Conservation (phyloP, 306 rosid species). For the Nissolia schottii region DNA sequence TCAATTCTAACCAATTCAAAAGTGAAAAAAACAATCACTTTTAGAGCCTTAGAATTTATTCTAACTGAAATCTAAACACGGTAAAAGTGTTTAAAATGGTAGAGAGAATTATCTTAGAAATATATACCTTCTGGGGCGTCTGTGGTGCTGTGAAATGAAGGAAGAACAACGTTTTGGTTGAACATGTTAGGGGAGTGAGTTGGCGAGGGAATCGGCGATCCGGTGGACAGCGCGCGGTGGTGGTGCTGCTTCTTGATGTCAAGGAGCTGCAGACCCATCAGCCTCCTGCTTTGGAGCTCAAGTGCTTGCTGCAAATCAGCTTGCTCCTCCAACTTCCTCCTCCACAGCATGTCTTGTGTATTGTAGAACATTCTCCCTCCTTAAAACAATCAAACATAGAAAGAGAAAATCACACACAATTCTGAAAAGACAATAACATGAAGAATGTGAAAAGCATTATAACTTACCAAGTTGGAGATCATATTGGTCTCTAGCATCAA, state of each 20-base stretch:
- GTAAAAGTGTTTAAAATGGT: neutral
- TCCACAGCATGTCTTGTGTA: constrained; percentile 79
- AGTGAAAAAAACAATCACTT: no score
- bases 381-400: constrained; percentile 8
- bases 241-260: constrained; percentile 88
- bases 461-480: constrained; percentile 88
- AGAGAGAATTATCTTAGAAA: neutral
- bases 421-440: neutral
- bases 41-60: no score
- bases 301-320: constrained; percentile 89
- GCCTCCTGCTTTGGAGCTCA: constrained; percentile 80
- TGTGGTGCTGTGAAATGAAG: constrained; percentile 46
- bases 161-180: constrained; percentile 40
- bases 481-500: constrained; percentile 70
- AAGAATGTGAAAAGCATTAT: neutral
- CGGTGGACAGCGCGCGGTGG: constrained; percentile 55
- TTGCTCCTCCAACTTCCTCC: constrained; percentile 90
- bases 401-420: neutral
- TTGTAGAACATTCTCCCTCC: constrained; percentile 82
- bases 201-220: constrained; percentile 77
- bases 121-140: constrained; percentile 51
- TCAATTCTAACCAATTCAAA: neutral
- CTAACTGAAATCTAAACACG: no score
- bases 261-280: constrained; percentile 87
- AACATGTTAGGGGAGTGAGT: constrained; percentile 60